Evolutionary conservation across 2,329 filamentous ascomycete species (phyloP), one percentile per base, ranked within the genome.

Genomic region (Cryphonectria nitschkei): DNA sequence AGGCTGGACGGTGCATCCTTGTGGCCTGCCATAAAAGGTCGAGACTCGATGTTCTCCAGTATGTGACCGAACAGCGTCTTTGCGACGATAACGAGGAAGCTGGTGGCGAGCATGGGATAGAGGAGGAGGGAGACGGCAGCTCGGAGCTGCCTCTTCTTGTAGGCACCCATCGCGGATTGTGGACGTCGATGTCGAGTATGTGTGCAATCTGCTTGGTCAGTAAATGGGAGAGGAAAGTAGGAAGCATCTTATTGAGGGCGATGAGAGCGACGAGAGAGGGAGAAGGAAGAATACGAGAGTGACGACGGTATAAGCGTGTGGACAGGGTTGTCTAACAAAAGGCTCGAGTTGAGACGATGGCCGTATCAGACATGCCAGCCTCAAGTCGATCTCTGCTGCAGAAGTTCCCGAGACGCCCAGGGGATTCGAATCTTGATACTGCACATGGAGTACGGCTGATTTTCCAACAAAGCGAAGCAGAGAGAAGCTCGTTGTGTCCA

Each of bases 51-150:
- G 16, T 32, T 22, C n/a, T 29, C 54, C 8, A 11, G 34, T 8
- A 19, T n/a, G 13, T 22, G 39, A 39, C 37, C 34, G 32, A 74
- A 71, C 37, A 75, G 67, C 26, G 69, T 50, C 16, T 70, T 74
- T 13, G 68, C 67, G 22, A 69, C 1, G 34, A 73, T 32, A 2
- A 73, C 72, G 39, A 76, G 37, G 5, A 61, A 14, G 6, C 74
- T 11, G 41, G 73, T 73, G n/a, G 74, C 52, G 52, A 73, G 68
- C 6, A 76, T 65, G 8, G 72, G 74, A 4, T 74, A 72, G 32
- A 73, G 16, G 37, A 76, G 67, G 46, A 75, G 71, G 8, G 58
- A 62, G 3, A 74, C 14, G 14, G 70, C 74, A 2, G 72, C 70
- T 22, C 73, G 72, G 43, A 76, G 68, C 54, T 71, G 74, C 29